Conservation (phyloP, 2,329 filamentous ascomycete species). For the Fusarium equiseti region DNA sequence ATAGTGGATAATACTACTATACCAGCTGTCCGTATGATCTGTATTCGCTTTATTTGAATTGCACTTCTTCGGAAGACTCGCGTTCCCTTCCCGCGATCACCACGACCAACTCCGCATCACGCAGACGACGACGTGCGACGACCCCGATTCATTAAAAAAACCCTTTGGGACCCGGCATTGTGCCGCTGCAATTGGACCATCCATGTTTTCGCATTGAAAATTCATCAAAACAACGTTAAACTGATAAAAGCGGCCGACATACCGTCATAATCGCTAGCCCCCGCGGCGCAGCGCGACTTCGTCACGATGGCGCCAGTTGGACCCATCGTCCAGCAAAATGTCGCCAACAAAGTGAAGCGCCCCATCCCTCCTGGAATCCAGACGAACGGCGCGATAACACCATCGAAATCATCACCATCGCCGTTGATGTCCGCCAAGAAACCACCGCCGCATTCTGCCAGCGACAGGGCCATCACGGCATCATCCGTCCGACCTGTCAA, state of each 20-base stretch:
- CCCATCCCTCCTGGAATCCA: conserved; percentile 74
- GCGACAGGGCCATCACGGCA: conserved; percentile 55
- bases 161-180: conserved; percentile 23
- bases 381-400: conserved; percentile 68
- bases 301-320: conserved; percentile 68
- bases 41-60: conserved; percentile 21
- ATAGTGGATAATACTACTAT: conserved; percentile 1
- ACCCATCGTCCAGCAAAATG: conserved; percentile 59
- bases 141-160: conserved; percentile 17
- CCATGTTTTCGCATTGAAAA: conserved; percentile 43
- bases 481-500: conserved; percentile 64
- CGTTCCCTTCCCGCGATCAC: conserved; percentile 26
- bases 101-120: conserved; percentile 44
- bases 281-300: conserved; percentile 46
- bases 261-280: conserved; percentile 35
- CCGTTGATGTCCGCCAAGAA: conserved; percentile 69
- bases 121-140: conserved; percentile 40
- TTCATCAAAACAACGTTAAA: conserved; percentile 20
- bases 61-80: conserved; percentile 35
- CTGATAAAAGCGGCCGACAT: conserved; percentile 31
- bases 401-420: conserved; percentile 70
- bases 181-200: conserved; percentile 32
- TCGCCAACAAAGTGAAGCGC: conserved; percentile 73
- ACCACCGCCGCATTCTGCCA: conserved; percentile 56
- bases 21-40: conserved; percentile 26